Evolutionary conservation across 176 grass and related monocot species (phyloP), one percentile per base, ranked within the genome.

Genomic region (Panicum miliaceum): DNA sequence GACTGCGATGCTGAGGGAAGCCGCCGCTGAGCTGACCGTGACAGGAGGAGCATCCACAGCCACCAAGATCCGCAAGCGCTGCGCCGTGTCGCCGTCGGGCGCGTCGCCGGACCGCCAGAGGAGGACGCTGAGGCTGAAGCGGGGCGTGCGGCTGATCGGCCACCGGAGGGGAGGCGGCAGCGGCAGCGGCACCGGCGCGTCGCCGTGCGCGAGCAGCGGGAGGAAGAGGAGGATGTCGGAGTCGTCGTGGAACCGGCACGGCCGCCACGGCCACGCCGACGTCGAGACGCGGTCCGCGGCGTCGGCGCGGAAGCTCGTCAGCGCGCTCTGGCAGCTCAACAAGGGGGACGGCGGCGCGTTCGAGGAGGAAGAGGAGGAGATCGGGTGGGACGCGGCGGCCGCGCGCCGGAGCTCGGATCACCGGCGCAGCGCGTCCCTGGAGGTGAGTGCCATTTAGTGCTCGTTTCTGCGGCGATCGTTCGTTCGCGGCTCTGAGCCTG

Each of bases 271-370:
- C 22, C 45, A 7, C 69, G 79, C 20, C 22, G 76, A 81, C 26
- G 35, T 43, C n/a, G 79, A 71, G 14, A n/a, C 79, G 51, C 65
- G 65, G 34, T 69, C 79, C 50, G 57, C 85, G 7, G 79, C 89
- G 73, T 90, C 94, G 48, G 92, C 92, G 16, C 76, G 94, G 84
- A 94, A 94, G 80, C 92, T 97, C 48, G 92, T 85, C 71, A 87
- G 46, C 83, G 87, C 82, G 16, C 83, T 92, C 41, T 94, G 94
- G 94, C 84, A 87, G 81, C 56, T 84, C 46, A 89, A 82, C 52
- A 88, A 86, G 71, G 61, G 78, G 2, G 46, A 11, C 9, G 40
- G 61, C 8, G 47, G 68, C 26, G 68, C 74, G 19, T 40, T 64
- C 38, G 84, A 67, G 7, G 77, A 68, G 10, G 45, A 27, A 0